phyloP scores from a whole-genome alignment of 192 early-diverging fungal species.

The Coemansia sp. region DNA sequence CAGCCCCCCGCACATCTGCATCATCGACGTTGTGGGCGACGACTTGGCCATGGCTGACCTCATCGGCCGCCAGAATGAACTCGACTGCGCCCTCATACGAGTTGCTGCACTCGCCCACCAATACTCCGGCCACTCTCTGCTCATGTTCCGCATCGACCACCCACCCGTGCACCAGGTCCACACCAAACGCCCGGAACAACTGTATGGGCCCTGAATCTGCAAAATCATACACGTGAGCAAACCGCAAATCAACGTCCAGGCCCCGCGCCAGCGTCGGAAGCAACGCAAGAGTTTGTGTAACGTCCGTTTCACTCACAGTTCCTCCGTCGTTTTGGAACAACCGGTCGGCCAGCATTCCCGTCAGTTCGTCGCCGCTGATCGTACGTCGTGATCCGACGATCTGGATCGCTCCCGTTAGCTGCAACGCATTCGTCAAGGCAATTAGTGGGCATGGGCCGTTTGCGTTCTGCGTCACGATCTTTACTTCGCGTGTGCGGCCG shows the following conservation, averaged over 20 bases:
- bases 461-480: conserved; percentile 87
- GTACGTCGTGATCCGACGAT: conserved; percentile 57
- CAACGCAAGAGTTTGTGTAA: conserved; percentile 18
- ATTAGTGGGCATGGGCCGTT: conserved; percentile 93
- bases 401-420: conserved; percentile 67
- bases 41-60: conserved; percentile 22
- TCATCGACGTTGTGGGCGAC: background rate
- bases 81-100: conserved; percentile 84
- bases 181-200: conserved; percentile 78
- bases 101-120: conserved; percentile 55
- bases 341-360: conserved; percentile 74
- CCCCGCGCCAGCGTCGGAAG: conserved; percentile 41
- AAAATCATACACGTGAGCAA: conserved; percentile 74
- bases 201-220: conserved; percentile 57
- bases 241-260: conserved; percentile 85
- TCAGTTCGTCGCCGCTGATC: conserved; percentile 68
- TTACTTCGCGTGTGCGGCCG: conserved; percentile 53
- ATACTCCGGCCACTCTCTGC: conserved; percentile 54
- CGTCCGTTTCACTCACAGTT: conserved; percentile 4
- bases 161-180: conserved; percentile 91
- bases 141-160: conserved; percentile 66
- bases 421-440: conserved; percentile 79
- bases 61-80: conserved; percentile 68
- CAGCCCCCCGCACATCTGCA: background rate
- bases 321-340: conserved; percentile 25